Evolutionary conservation across 192 early-diverging fungal genomes (phyloP).

Genomic region (Coemansia interrupta): DNA sequence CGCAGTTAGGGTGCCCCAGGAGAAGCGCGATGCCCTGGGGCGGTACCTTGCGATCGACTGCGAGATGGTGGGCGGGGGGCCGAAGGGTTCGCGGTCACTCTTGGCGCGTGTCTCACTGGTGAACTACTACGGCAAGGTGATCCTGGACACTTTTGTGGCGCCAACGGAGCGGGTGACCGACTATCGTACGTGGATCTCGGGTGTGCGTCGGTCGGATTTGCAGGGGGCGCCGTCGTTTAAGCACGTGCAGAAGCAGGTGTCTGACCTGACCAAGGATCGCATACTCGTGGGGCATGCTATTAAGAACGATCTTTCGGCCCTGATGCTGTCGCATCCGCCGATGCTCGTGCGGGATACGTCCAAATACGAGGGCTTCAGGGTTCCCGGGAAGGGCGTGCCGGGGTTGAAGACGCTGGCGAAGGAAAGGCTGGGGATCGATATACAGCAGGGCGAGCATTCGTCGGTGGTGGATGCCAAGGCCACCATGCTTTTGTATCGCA

Average conservation of each 20-base stretch:
- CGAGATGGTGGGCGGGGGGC: conserved; percentile 98
- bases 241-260: conserved; percentile 74
- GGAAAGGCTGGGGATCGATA: conserved; percentile 55
- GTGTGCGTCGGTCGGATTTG: conserved; percentile 79
- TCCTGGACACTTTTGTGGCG: conserved; percentile 83
- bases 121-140: conserved; percentile 84
- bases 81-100: conserved; percentile 74
- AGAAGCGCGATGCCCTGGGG: conserved; percentile 55
- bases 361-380: conserved; percentile 69
- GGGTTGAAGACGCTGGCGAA: too few species aligned
- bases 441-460: conserved; percentile 85
- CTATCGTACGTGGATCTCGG: conserved; percentile 88
- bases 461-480: conserved; percentile 87
- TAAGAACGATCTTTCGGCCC: conserved; percentile 77
- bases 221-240: conserved; percentile 64
- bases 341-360: conserved; percentile 80
- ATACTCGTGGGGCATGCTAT: conserved; percentile 91
- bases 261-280: conserved; percentile 77
- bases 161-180: conserved; percentile 85
- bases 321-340: conserved; percentile 79
- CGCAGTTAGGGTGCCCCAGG: conserved; percentile 3
- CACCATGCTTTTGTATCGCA: conserved; percentile 85
- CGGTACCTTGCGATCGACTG: conserved; percentile 96
- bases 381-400: conserved; percentile 59
- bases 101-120: conserved; percentile 90